Base-by-base conservation (phyloP, 2,329 filamentous ascomycete genomes). In the Alternaria longipes region DNA sequence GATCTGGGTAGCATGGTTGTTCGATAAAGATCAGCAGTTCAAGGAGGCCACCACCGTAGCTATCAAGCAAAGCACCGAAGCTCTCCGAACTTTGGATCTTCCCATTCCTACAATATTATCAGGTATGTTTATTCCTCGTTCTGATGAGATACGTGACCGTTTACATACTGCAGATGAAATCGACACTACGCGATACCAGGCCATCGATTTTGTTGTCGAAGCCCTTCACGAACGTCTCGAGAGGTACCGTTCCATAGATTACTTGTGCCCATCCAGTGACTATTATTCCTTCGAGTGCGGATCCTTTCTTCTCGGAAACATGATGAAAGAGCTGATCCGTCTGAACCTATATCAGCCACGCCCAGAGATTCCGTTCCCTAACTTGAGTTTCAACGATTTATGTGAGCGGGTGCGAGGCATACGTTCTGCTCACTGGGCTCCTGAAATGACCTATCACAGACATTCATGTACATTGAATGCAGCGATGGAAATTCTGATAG, bases 1-100 rank as follows among this genome's bases (percentile, higher is more conserved):
- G 55, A 24, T 57, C 2, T 52, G 38, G 47, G n/a, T 44, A 1
- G 46, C 55, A 24, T 57, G 46, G 46, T 9, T 28, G 11, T 57
- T 57, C 12, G n/a, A 20, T n/a, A 11, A 34, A 5, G 38, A 57
- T 14, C 5, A 52, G 9, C 28, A 30, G 0, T 57, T 57, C 12
- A 6, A 4, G 16, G 12, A 56, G 3, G 30, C 46, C 11, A 56
- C 54, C 7, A 11, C 47, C 4, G 12, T 20, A 41, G 38, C 46
- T 16, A 56, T 44, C 3, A 51, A 2, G 16, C 18, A 56, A 6
- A 34, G 36, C 16, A 50, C 20, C 2, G 16, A 14, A 1, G 0
- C 12, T 5, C 16, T 56, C 5, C 7, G 6, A 9, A 36, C 45
- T 0, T 41, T 57, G 30, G 47, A 11, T 14, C 32, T 57, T 1